These are phyloP conservation scores for Boeremia lycopersici DNA, from an alignment of 2,329 filamentous ascomycete genomes.

Conservation along the genomic window DNA sequence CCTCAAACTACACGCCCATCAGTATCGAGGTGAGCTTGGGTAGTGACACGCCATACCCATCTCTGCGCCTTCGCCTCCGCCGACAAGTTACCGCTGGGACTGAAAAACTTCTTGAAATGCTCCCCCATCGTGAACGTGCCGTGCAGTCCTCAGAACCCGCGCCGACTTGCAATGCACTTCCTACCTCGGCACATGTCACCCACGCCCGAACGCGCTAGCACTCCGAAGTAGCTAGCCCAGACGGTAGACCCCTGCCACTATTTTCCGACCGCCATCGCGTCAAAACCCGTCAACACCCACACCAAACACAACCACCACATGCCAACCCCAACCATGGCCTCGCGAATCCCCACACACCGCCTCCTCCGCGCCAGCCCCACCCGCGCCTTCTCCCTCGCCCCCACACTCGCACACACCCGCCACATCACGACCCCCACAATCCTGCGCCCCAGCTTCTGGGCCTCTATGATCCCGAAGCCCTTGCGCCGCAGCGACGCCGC, in stretches of 20 bases:
- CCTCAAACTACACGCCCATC: conserved; percentile 26
- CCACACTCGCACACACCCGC: conserved; percentile 21
- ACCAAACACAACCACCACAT: conserved; percentile 2
- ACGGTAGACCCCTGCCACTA: conserved; percentile 12
- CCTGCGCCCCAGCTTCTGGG: conserved; percentile 46
- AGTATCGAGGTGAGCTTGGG: background rate
- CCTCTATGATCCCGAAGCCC: conserved; percentile 45
- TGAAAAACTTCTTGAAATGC: conserved; percentile 8
- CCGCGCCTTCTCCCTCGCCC: conserved; percentile 31
- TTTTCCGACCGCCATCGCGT: background rate
- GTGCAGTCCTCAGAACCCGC: background rate
- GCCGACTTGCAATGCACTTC: conserved; percentile 6
- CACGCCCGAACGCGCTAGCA: background rate
- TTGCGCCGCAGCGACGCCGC: too few relatives aligned
- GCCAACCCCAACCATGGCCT: conserved; percentile 29
- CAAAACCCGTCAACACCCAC: background rate
- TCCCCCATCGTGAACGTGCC: background rate
- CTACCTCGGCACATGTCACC: conserved; percentile 19
- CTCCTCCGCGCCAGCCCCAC: conserved; percentile 30
- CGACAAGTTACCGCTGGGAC: conserved; percentile 13
- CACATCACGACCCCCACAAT: conserved; percentile 44
- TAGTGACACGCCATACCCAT: conserved; percentile 16
- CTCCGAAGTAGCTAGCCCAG: background rate
- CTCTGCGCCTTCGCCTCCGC: conserved; percentile 28
- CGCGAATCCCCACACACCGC: conserved; percentile 29